Evolutionary conservation across 306 rosid species (phyloP), one percentile per base, ranked within the genome.

Genomic region (Gillenia trifoliata): DNA sequence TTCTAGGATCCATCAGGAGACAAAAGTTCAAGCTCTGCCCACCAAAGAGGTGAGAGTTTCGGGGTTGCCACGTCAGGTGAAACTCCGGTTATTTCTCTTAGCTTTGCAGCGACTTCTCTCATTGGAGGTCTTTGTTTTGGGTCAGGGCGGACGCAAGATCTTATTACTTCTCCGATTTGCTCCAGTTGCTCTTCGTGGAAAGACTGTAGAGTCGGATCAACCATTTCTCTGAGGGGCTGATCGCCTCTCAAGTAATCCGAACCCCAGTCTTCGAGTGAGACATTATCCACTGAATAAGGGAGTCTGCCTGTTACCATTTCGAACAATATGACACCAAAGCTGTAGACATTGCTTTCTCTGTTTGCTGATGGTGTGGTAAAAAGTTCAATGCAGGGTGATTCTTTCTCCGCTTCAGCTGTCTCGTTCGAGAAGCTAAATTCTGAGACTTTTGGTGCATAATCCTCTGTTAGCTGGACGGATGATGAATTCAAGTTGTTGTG

Each of bases 21-120:
- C 59, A 79, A 20, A 76, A 92, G 88, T 87, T 94, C 99, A 77
- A 94, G 89, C 87, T 94, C 99, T 23, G 99, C 99, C 99, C 99
- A 94, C 99, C 99, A 92, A 72, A 94, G 99, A 52, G 97, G 93
- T 29, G 96, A 94, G 78, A 88, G 88, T 70, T 80, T 94, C 0
- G 99, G 97, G 54, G 82, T 76, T 47, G 96, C 97, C 64, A 76
- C 92, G 13, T 94, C 96, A 0, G 91, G 93, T 49, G 95, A 77
- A 81, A 94, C 79, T 64, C 88, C 89, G 40, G 97, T 90, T 80
- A 89, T 84, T 75, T 85, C 89, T 78, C 85, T 90, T 84, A 94
- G 76, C 78, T 87, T 87, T 59, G 45, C 68, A 77, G 89, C 31
- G 25, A 92, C 87, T 49, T 88, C 88, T 76, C 82, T 82, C 86